Conservation (phyloP, 1,139 yeast genomes). For the Suhomyces bribrorum region DNA sequence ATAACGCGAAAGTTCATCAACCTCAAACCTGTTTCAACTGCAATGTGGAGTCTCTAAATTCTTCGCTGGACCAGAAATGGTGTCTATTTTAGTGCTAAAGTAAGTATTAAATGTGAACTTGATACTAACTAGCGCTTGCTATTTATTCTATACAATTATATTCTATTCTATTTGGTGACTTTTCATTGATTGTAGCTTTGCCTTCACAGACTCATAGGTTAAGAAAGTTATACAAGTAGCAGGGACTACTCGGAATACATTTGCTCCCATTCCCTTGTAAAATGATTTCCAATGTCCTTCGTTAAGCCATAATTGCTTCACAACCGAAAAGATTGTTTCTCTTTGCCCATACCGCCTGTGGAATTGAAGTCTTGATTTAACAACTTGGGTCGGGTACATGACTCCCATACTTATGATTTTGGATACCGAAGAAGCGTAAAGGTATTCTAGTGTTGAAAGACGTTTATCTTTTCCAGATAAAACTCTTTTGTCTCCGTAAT, state of each 20-base stretch:
- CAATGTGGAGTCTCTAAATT: too few relatives aligned
- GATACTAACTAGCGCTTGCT: too few relatives aligned
- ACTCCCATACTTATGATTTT: conserved; percentile 67
- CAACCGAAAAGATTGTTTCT: conserved; percentile 23
- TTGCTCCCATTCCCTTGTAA: conserved; percentile 72
- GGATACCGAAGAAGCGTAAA: conserved; percentile 65
- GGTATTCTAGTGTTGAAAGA: conserved; percentile 56
- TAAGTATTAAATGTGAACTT: too few relatives aligned
- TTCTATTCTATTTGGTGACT: conserved; percentile 7
- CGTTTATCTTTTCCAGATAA: conserved; percentile 15
- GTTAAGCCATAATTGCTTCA: conserved; percentile 30
- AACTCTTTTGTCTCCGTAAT: conserved; percentile 15
- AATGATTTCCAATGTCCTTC: conserved; percentile 61
- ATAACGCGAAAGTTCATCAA: too few relatives aligned
- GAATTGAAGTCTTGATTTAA: conserved; percentile 76
- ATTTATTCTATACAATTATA: too few relatives aligned
- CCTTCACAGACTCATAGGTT: conserved; percentile 55
- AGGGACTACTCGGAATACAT: conserved; percentile 65
- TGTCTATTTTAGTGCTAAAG: too few relatives aligned
- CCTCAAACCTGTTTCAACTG: too few relatives aligned
- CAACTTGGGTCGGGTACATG: conserved; percentile 84
- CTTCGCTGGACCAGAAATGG: too few relatives aligned
- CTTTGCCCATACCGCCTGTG: conserved; percentile 24
- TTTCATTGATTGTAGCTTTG: conserved; percentile 4
- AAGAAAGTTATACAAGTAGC: conserved; percentile 73